Evolutionary conservation across 208 protist species (phyloP).

Genomic region (Trypanosoma rangeli): DNA sequence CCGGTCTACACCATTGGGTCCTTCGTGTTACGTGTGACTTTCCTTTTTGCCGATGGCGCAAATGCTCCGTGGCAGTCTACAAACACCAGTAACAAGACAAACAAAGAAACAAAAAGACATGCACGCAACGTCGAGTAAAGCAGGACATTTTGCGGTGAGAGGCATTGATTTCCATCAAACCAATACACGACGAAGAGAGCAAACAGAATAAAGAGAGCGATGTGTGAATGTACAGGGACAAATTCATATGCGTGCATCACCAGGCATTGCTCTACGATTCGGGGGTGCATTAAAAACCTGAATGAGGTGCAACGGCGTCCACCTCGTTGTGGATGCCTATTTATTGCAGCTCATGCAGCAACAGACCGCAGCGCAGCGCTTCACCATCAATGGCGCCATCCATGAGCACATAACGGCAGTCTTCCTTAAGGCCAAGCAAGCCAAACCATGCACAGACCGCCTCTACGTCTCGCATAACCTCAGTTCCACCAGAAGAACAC

Average conservation of each 20-base stretch:
- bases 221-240: not conserved
- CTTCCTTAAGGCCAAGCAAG: slow-evolving; percentile 7
- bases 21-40: not conserved
- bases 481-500: not conserved
- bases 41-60: not conserved
- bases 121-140: not conserved
- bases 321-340: slow-evolving; percentile 8
- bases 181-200: not conserved
- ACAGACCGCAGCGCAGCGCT: slow-evolving; percentile 19
- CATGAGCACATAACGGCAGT: slow-evolving; percentile 6
- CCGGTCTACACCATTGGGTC: slow-evolving; percentile 8
- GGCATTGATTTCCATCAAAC: not conserved
- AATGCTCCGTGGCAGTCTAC: not conserved
- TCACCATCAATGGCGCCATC: slow-evolving; percentile 18
- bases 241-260: not conserved
- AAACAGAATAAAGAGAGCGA: not conserved
- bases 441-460: slow-evolving; percentile 16
- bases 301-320: slow-evolving; percentile 2
- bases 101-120: not conserved
- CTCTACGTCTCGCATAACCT: not conserved
- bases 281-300: not conserved
- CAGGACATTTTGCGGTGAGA: not conserved
- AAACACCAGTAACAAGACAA: not conserved
- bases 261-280: not conserved
- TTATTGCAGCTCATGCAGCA: slow-evolving; percentile 6